A percentile compares a stretch with the other conserved stretches of the same genome.
Evolutionary conservation across 2,329 filamentous ascomycete genomes (phyloP).

Genomic region (Gremmenia infestans): DNA sequence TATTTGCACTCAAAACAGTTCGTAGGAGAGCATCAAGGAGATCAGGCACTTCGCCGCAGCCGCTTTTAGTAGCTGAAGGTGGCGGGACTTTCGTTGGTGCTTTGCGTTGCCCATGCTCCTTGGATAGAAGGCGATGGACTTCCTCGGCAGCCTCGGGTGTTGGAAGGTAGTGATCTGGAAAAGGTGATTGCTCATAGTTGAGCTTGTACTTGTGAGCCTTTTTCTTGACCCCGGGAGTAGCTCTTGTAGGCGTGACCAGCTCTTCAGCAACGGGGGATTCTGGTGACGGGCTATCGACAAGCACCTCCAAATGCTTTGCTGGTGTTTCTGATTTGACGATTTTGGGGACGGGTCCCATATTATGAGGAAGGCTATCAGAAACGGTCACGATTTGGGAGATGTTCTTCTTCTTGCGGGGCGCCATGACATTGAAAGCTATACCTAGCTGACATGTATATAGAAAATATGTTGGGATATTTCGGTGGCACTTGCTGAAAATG

Average conservation of each 20-base stretch:
- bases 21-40: conserved; percentile 50
- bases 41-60: conserved; percentile 55
- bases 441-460: neutral
- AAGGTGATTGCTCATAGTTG: conserved; percentile 57
- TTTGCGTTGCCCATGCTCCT: conserved; percentile 59
- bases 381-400: neutral
- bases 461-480: no score
- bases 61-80: conserved; percentile 59
- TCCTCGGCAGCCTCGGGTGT: conserved; percentile 64
- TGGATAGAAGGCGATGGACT: conserved; percentile 60
- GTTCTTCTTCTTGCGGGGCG: neutral
- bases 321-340: neutral
- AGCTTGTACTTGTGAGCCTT: conserved; percentile 45
- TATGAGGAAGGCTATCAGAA: neutral
- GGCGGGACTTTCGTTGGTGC: conserved; percentile 63
- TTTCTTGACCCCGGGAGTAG: conserved; percentile 9
- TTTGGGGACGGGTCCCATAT: neutral
- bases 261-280: neutral
- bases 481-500: neutral
- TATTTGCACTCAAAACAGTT: conserved; percentile 49
- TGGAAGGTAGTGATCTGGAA: conserved; percentile 60
- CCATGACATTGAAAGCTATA: neutral
- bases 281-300: neutral
- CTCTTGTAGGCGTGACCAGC: neutral
- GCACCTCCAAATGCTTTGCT: neutral